Percentiles rank a stretch among this genome's conserved stretches.
phyloP scores from a whole-genome alignment of 1,284 basidiomycete species.

The Fomitopsis palustris region DNA sequence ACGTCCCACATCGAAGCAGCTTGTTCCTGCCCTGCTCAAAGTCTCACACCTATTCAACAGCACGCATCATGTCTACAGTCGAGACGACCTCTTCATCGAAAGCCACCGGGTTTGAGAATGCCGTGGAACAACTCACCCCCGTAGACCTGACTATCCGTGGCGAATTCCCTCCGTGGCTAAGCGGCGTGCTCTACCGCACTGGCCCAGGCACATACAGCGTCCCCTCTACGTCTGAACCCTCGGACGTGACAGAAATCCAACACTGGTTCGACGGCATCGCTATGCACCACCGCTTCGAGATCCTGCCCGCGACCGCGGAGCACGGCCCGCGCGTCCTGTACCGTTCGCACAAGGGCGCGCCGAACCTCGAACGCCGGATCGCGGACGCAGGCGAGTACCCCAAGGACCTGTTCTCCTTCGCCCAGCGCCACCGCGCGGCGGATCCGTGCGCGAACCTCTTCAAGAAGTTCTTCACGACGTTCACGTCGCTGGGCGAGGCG shows the following conservation, averaged over 20 bases:
- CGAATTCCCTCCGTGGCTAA: slow-evolving; percentile 21
- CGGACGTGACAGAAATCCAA: slow-evolving; percentile 15
- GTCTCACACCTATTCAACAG: no score
- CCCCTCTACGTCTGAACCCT: slow-evolving; percentile 10
- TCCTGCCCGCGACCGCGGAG: slow-evolving; percentile 10
- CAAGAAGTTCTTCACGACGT: slow-evolving; percentile 24
- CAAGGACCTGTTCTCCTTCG: slow-evolving; percentile 13
- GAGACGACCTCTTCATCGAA: not conserved
- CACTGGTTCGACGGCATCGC: slow-evolving; percentile 29
- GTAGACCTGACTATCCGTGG: slow-evolving; percentile 12
- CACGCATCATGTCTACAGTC: not conserved
- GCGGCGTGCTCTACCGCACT: slow-evolving; percentile 23
- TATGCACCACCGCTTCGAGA: slow-evolving; percentile 24
- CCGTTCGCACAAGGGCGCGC: slow-evolving; percentile 16
- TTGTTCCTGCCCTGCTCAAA: no score
- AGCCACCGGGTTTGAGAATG: slow-evolving; percentile 11
- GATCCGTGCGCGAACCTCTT: slow-evolving; percentile 23
- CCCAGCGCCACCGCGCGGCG: slow-evolving; percentile 13
- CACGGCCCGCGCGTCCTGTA: slow-evolving; percentile 15
- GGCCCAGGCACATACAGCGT: slow-evolving; percentile 24
- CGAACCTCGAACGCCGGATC: slow-evolving; percentile 13
- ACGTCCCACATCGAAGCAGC: no score
- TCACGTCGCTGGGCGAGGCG: slow-evolving; percentile 6
- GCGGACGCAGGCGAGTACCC: slow-evolving; percentile 13
- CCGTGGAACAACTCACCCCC: slow-evolving; percentile 12